Base-by-base conservation (phyloP, 495 filamentous ascomycete species). In the Bacidia gigantensis region DNA sequence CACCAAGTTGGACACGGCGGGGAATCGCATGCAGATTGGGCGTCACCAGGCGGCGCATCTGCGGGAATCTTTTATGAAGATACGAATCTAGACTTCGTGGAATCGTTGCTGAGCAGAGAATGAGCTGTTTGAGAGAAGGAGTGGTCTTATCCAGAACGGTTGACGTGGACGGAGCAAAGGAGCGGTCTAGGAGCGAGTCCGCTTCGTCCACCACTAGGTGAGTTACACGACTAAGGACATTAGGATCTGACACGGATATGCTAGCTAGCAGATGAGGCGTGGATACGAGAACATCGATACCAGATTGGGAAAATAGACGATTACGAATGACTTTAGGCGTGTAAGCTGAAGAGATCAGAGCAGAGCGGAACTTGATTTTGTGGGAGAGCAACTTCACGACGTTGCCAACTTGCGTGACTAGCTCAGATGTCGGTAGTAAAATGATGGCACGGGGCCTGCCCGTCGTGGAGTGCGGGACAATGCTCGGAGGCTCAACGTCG, bases 51-150 rank as follows among this genome's bases (percentile, higher is more conserved):
- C 93, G 80, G 25, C 69, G 65, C 63, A 96, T 84, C 57, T 84
- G 73, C 7, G 92, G 90, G 67, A 88, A 96, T 48, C 80, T 78
- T 50, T 80, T 78, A 45, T 75, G 76, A n/a, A 97, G 75, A 61
- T 83, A 85, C 48, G 72, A 79, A 65, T 98, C 90, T 3, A 98
- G 76, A 60, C 84, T 83, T 50, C 80, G 78, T 1, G 92, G 92
- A 56, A 98, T 97, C 11, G 92, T 98, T 54, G 92, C 92, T 2
- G 92, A 97, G 72, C 92, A 97, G 52, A 97, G 79, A 21, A 98
- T 77, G n/a, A 97, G 74, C 61, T 95, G 87, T 54, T 84, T 77
- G 9, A 97, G 72, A 0, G 86, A 87, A 1, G 87, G 83, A 1
- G 79, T 72, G 2, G 77, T 73, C 56, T 84, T 81, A 61, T 89